phyloP scores from a whole-genome alignment of 257 asterid species.

The Linaria vulgaris region DNA sequence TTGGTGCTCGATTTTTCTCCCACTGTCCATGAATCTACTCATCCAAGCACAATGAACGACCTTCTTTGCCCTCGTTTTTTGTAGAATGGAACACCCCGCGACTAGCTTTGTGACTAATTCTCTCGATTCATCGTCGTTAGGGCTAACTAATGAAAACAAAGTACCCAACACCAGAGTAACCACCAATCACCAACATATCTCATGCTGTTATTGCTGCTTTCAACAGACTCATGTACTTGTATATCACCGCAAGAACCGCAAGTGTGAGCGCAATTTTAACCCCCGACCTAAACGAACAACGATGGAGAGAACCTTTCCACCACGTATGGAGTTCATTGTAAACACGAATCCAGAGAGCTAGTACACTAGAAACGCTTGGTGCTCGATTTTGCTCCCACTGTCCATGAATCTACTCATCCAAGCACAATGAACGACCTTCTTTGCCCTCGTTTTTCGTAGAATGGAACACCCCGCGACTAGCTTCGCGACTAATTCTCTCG shows the following conservation, averaged over 20 bases:
- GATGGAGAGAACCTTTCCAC: conserved; percentile 3
- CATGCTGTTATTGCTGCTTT: conserved; percentile 16
- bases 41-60: conserved; percentile 17
- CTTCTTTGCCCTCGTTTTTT: not conserved
- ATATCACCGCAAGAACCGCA: conserved; percentile 28
- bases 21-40: conserved; percentile 24
- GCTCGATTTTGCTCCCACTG: conserved; percentile 27
- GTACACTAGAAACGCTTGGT: conserved; percentile 33
- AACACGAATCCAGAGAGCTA: conserved; percentile 39
- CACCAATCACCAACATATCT: conserved; percentile 39
- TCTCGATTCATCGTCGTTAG: not conserved
- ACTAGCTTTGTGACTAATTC: not conserved
- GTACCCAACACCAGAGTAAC: conserved; percentile 39
- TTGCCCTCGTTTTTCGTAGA: not conserved
- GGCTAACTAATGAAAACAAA: conserved; percentile 20
- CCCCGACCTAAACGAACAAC: conserved; percentile 30
- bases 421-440: not conserved
- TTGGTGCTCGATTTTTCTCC: conserved; percentile 31
- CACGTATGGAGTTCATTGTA: not conserved
- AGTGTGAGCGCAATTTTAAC: conserved; percentile 31
- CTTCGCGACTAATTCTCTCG: not conserved
- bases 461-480: not conserved
- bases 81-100: not conserved
- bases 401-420: conserved; percentile 31
- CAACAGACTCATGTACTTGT: conserved; percentile 18